A percentile compares a stretch with the other conserved stretches of the same genome.
phyloP scores from a whole-genome alignment of 2,329 filamentous ascomycete species.

The Exophiala dermatitidis region DNA sequence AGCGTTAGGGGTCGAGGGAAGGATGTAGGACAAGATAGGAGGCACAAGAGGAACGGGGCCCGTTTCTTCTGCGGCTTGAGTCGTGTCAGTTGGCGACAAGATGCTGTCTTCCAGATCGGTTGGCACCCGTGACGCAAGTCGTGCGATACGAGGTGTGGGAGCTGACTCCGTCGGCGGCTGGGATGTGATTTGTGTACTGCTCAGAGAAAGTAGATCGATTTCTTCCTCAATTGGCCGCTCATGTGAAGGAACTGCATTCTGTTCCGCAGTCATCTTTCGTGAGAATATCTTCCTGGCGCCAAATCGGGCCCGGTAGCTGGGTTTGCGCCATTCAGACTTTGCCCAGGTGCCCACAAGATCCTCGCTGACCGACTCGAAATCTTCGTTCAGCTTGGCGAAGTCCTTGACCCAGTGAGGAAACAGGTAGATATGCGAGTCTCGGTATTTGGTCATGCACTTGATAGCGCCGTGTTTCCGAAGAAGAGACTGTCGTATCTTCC shows the following conservation, averaged over 20 bases:
- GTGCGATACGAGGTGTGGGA: slow-evolving; percentile 8
- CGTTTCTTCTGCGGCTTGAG: slow-evolving; percentile 15
- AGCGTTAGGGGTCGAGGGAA: slow-evolving; percentile 46
- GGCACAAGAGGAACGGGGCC: slow-evolving; percentile 20
- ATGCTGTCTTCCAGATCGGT: slow-evolving; percentile 20
- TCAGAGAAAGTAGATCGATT: slow-evolving; percentile 48
- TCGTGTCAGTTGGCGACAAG: slow-evolving; percentile 15
- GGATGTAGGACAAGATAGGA: slow-evolving; percentile 43
- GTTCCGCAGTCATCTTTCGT: background rate
- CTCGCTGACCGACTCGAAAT: slow-evolving; percentile 80
- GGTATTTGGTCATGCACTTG: slow-evolving; percentile 72
- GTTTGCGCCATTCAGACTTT: slow-evolving; percentile 80
- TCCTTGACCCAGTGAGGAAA: slow-evolving; percentile 88
- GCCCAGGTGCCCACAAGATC: slow-evolving; percentile 94
- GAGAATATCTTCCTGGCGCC: slow-evolving; percentile 48
- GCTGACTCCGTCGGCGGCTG: slow-evolving; percentile 16
- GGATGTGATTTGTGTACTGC: slow-evolving; percentile 43
- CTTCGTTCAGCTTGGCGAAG: slow-evolving; percentile 70
- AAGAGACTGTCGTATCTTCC: slow-evolving; percentile 69
- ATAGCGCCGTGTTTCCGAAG: slow-evolving; percentile 67
- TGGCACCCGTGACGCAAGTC: slow-evolving; percentile 32
- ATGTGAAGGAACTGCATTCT: slow-evolving; percentile 29
- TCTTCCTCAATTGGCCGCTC: slow-evolving; percentile 45
- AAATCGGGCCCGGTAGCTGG: slow-evolving; percentile 22
- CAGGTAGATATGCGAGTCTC: slow-evolving; percentile 91